Base-by-base conservation (phyloP, 257 asterid genomes). In the Salvia miltiorrhiza region DNA sequence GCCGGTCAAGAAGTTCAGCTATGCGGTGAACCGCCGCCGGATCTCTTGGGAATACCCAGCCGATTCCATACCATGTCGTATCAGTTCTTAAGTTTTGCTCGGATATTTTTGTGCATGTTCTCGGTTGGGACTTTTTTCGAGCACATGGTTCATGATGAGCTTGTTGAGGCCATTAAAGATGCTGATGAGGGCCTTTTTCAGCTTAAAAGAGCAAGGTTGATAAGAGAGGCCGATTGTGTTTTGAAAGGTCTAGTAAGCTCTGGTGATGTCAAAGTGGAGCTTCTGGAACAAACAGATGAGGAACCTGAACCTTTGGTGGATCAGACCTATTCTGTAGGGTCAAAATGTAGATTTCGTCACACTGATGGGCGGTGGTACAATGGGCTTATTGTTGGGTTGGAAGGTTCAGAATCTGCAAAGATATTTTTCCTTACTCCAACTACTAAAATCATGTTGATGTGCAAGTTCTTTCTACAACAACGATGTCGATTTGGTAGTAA, bases 391-490 rank as follows among this genome's bases (percentile, higher is more conserved):
- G 78, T 93, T 76, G 88, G 84, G 40, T 48, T 84, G 80, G 95
- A 87, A 78, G 93, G 85, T 65, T 73, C 89, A 43, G 80, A 72
- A 59, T 69, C 81, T 71, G 99, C 97, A 0, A 88, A 80, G 73
- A 75, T 90, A 76, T 75, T 88, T 61, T 93, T 87, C 80, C 93
- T 82, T 52, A 82, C 85, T 50, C 97, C 99, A 63, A 90, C 95
- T 53, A 78, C 90, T 58, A 97, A 93, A 74, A 87, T 84, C 87
- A 90, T 90, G 99, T 43, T 83, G 96, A 93, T 93, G 93, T 93
- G 99, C 99, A 86, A 90, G 97, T 93, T 93, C 96, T 93, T 89
- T 86, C 97, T 82, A 66, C 97, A 89, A 86, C 96, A 89, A 82
- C 85, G 96, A 52, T 93, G 99, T 87, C 97, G 99, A 77, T 93